Base-by-base conservation (phyloP, 306 rosid species). In the Inga oerstediana region DNA sequence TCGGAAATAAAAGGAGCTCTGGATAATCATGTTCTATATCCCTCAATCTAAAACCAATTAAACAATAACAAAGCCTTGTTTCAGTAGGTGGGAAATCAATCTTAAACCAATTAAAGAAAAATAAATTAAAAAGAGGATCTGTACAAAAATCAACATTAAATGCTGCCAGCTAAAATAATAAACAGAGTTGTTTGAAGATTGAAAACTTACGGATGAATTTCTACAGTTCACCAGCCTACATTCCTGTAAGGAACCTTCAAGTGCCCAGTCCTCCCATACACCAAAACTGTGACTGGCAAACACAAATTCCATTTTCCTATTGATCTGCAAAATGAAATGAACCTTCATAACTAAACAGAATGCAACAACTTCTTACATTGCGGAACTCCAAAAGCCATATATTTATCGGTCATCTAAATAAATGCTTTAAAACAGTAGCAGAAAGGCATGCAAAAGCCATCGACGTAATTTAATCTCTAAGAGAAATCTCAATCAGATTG, bases 211-310 rank as follows among this genome's bases (percentile, higher is more conserved):
- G 61, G 86, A 79, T 43, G 92, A 89, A 88, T 96, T 94, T 88
- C 97, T 92, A 79, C 98, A 92, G 88, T 96, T 94, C 78, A 91
- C 93, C 87, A 96, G 90, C 84, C 91, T 93, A 74, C 99, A 96
- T 86, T 96, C 99, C 84, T 90, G 94, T 70, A 90, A 72, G 76
- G 97, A 89, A 80, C 98, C 94, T 87, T 94, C 97, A 74, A 96
- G 84, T 68, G 85, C 86, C 99, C 99, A 96, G 82, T 89, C 90
- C 88, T 94, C 98, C 99, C 99, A 94, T 69, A 96, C 99, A 86
- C 94, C 99, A 90, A 96, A 96, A 86, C 97, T 94, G 88, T 96
- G 98, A 90, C 99, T 96, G 41, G 99, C 98, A 79, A 96, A 96
- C 78, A 96, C 97, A 69, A 92, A 92, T 83, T 96, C 99, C 93